A percentile compares a stretch with the other conserved stretches of the same genome.
Conservation (phyloP, 192 early-diverging fungal species). For the Rhizophagus clarus region DNA sequence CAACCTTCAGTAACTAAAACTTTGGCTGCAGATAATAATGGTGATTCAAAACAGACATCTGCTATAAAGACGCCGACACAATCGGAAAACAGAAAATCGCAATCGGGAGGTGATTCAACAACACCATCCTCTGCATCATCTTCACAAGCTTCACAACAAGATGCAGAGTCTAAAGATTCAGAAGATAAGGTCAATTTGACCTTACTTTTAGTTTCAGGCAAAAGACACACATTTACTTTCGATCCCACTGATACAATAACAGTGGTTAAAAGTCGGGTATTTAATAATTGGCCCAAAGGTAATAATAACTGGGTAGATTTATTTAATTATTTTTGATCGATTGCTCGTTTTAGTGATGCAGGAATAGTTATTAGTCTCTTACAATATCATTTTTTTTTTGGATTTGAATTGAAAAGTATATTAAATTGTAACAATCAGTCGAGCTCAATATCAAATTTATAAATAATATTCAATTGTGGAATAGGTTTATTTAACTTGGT, state of each 20-base stretch:
- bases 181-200: constrained; percentile 38
- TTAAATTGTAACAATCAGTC: background rate
- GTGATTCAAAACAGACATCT: background rate
- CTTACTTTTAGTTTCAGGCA: constrained; percentile 47
- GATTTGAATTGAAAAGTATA: background rate
- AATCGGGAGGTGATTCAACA: background rate
- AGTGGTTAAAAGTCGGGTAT: constrained; percentile 42
- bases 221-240: constrained; percentile 45
- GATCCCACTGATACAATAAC: constrained; percentile 41
- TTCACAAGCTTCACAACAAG: background rate
- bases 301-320: background rate
- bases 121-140: background rate
- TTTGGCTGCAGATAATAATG: background rate
- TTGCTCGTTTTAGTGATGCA: background rate
- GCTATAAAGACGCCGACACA: background rate
- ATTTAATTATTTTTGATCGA: background rate
- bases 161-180: background rate
- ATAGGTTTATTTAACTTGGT: background rate
- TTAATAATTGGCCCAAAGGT: constrained; percentile 48
- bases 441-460: background rate
- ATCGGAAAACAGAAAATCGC: constrained; percentile 1
- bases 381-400: background rate
- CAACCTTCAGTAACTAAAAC: background rate
- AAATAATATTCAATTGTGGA: too few species aligned
- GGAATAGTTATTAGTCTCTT: background rate